phyloP scores from a whole-genome alignment of 2,329 filamentous ascomycete species.

The Alternaria burnsii region DNA sequence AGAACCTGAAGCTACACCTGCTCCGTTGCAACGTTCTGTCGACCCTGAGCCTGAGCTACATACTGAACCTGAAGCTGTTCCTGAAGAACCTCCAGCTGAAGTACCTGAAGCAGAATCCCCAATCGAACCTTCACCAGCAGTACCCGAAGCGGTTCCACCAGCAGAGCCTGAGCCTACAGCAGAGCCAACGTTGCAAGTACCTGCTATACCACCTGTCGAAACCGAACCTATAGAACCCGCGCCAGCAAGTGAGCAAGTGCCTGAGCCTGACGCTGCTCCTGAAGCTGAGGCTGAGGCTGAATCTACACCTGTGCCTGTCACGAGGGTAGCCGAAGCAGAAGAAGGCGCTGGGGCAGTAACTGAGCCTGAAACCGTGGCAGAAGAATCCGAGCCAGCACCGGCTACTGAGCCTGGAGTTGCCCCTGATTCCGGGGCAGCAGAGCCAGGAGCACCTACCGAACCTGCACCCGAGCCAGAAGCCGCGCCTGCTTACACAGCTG shows the following conservation, averaged over 20 bases:
- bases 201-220: conserved; percentile 5
- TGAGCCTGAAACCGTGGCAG: not conserved
- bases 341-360: not conserved
- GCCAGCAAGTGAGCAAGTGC: not conserved
- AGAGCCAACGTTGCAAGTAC: conserved; percentile 8
- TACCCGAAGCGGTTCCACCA: not conserved
- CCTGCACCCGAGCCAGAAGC: not conserved
- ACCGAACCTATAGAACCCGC: conserved; percentile 4
- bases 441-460: not conserved
- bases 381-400: not conserved
- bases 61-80: not conserved
- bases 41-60: conserved; percentile 2
- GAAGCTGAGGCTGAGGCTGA: not conserved
- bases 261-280: not conserved
- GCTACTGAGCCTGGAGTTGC: not conserved
- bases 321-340: not conserved
- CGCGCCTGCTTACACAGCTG: conserved; percentile 4
- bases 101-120: not conserved
- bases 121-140: not conserved
- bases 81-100: not conserved
- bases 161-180: not conserved
- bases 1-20: not conserved
- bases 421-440: not conserved
- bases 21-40: not conserved
- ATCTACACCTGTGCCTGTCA: not conserved